A percentile compares a stretch with the other conserved stretches of the same genome.
Conservation (phyloP, 164 flowering plant species). For the Hamamelis virginiana region DNA sequence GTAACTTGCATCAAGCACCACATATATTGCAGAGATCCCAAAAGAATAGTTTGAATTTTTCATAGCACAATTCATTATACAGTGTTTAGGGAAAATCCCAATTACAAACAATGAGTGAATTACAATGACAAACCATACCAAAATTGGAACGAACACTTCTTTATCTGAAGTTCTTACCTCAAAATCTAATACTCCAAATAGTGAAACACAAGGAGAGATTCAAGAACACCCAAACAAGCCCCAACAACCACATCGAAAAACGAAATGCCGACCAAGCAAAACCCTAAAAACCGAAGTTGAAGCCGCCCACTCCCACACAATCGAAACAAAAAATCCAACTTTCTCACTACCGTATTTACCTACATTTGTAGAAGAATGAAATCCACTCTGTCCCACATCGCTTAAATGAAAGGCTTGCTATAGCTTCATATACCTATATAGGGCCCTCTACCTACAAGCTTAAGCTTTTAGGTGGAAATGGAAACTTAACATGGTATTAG, state of each 20-base stretch:
- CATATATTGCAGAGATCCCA: too few relatives aligned
- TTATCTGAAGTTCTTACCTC: constrained; percentile 1
- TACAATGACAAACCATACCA: not conserved
- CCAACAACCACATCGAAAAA: constrained; percentile 75
- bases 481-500: too few relatives aligned
- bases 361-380: too few relatives aligned
- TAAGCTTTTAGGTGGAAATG: too few relatives aligned
- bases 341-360: constrained; percentile 17
- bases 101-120: not conserved
- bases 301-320: constrained; percentile 50
- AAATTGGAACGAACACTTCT: not conserved
- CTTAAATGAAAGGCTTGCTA: too few relatives aligned
- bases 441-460: too few relatives aligned
- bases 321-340: constrained; percentile 15
- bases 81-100: not conserved
- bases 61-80: too few relatives aligned
- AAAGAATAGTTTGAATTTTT: too few relatives aligned
- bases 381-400: too few relatives aligned
- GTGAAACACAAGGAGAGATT: constrained; percentile 46
- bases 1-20: too few relatives aligned
- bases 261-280: constrained; percentile 80
- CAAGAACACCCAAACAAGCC: constrained; percentile 61
- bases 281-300: constrained; percentile 74
- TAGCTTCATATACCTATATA: too few relatives aligned
- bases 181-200: constrained; percentile 18